These are phyloP conservation scores for Capsella bursapastoris DNA, from an alignment of 345 rosid species.

Conservation along the genomic window DNA sequence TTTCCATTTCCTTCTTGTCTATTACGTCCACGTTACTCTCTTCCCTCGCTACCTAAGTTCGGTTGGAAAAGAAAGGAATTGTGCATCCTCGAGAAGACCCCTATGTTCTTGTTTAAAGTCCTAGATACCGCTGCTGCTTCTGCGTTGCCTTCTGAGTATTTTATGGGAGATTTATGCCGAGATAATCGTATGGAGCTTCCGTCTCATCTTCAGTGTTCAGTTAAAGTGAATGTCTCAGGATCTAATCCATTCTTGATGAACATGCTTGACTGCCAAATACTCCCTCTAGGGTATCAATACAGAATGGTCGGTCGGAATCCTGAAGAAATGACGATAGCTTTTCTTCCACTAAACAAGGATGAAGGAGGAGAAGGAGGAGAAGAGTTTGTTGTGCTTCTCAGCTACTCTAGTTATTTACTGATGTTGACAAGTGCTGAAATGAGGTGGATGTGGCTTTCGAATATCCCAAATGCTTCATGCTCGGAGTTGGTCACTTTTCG, in stretches of 20 bases:
- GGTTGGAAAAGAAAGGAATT: not conserved
- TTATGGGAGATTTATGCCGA: not conserved
- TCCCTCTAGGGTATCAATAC: conserved; percentile 19
- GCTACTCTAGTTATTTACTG: not conserved
- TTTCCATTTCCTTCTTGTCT: not conserved
- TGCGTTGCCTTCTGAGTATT: not conserved
- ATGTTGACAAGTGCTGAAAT: not conserved
- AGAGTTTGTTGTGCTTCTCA: not conserved
- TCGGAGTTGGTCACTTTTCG: not conserved
- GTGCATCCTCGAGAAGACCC: not conserved
- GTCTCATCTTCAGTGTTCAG: conserved; percentile 8
- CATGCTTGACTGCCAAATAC: not conserved
- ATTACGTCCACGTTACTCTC: not conserved
- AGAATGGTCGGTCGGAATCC: not conserved
- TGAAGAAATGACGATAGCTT: not conserved
- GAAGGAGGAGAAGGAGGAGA: not conserved
- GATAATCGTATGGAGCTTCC: not conserved
- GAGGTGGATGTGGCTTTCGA: not conserved
- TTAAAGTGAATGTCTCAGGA: not conserved
- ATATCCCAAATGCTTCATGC: not conserved
- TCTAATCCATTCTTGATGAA: not conserved
- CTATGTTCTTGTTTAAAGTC: not conserved
- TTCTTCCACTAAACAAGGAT: not conserved
- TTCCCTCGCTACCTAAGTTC: not conserved
- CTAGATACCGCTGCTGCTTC: not conserved